These are phyloP conservation scores for Cutaneotrichosporon spelunceum DNA, from an alignment of 1,284 basidiomycete genomes.

Conservation along the genomic window DNA sequence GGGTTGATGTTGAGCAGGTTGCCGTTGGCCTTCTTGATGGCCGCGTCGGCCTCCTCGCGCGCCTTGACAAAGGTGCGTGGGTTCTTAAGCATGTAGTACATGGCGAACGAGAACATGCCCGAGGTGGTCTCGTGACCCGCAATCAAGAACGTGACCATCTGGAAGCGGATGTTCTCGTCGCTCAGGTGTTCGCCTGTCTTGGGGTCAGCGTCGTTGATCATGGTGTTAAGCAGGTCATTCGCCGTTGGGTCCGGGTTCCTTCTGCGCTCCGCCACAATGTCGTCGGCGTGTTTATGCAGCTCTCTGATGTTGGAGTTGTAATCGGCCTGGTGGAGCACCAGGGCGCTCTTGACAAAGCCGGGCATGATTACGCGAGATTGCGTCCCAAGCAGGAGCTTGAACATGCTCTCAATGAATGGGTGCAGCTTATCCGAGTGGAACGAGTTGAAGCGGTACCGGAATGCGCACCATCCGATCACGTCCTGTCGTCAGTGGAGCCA, in stretches of 20 bases:
- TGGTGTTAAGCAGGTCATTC: slow-evolving; percentile 55
- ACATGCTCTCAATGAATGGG: slow-evolving; percentile 50
- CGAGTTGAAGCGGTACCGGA: slow-evolving; percentile 53
- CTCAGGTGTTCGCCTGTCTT: slow-evolving; percentile 55
- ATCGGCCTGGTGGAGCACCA: slow-evolving; percentile 13
- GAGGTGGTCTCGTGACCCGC: slow-evolving; percentile 60
- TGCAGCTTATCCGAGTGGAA: slow-evolving; percentile 48
- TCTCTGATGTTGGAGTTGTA: slow-evolving; percentile 17
- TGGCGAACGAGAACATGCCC: slow-evolving; percentile 33
- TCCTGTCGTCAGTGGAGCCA: slow-evolving; percentile 12
- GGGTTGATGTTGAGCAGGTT: slow-evolving; percentile 22
- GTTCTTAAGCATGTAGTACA: slow-evolving; percentile 56
- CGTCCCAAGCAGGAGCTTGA: slow-evolving; percentile 20
- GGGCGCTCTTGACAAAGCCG: slow-evolving; percentile 8
- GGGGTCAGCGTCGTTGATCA: slow-evolving; percentile 56
- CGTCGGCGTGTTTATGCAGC: slow-evolving; percentile 20
- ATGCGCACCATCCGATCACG: slow-evolving; percentile 38
- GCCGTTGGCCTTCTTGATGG: slow-evolving; percentile 33
- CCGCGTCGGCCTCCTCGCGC: slow-evolving; percentile 58
- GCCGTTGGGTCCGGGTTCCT: slow-evolving; percentile 21
- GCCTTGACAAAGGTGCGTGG: slow-evolving; percentile 56
- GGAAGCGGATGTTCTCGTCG: slow-evolving; percentile 55
- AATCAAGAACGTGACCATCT: slow-evolving; percentile 60
- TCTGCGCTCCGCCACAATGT: slow-evolving; percentile 22
- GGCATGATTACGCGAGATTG: slow-evolving; percentile 10